A percentile compares a stretch with the other conserved stretches of the same genome.
Evolutionary conservation across 2,329 filamentous ascomycete species (phyloP).

Genomic region (Aspergillus unguis): DNA sequence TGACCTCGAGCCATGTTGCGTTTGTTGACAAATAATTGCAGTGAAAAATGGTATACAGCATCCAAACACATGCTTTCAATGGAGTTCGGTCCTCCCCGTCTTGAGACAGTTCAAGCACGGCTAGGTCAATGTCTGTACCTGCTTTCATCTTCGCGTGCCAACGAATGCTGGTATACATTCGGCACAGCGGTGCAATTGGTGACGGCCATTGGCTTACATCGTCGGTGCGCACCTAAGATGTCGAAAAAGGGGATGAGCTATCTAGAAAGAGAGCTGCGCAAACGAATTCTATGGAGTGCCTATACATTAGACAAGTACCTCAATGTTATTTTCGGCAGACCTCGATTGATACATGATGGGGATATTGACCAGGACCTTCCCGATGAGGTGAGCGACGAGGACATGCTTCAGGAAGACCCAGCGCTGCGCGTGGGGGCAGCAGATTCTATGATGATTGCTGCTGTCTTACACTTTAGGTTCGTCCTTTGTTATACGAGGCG

Average conservation of each 20-base stretch:
- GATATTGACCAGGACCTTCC: slow-evolving; percentile 63
- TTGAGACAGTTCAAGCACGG: slow-evolving; percentile 58
- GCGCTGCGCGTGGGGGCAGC: slow-evolving; percentile 31
- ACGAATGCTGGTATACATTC: slow-evolving; percentile 61
- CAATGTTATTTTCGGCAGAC: slow-evolving; percentile 61
- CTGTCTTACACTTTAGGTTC: slow-evolving; percentile 38
- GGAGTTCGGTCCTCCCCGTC: slow-evolving; percentile 52
- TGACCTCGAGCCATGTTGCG: background rate
- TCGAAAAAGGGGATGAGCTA: slow-evolving; percentile 30
- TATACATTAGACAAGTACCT: slow-evolving; percentile 64
- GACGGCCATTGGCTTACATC: slow-evolving; percentile 43
- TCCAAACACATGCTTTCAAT: slow-evolving; percentile 36
- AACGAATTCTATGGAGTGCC: slow-evolving; percentile 60
- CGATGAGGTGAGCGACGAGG: slow-evolving; percentile 54
- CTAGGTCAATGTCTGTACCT: slow-evolving; percentile 59
- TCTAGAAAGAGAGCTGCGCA: slow-evolving; percentile 51
- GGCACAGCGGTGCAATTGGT: slow-evolving; percentile 56
- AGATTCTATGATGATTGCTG: slow-evolving; percentile 41
- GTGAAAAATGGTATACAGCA: slow-evolving; percentile 39
- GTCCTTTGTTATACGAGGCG: background rate
- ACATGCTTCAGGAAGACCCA: slow-evolving; percentile 49
- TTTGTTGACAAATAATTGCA: slow-evolving; percentile 14
- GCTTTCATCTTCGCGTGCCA: slow-evolving; percentile 57
- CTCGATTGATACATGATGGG: slow-evolving; percentile 59
- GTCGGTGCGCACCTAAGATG: slow-evolving; percentile 28